Percentiles rank a stretch among this genome's conserved stretches.
Evolutionary conservation across 2,329 filamentous ascomycete genomes (phyloP).

Genomic region (Ceratocystis lukuohia): DNA sequence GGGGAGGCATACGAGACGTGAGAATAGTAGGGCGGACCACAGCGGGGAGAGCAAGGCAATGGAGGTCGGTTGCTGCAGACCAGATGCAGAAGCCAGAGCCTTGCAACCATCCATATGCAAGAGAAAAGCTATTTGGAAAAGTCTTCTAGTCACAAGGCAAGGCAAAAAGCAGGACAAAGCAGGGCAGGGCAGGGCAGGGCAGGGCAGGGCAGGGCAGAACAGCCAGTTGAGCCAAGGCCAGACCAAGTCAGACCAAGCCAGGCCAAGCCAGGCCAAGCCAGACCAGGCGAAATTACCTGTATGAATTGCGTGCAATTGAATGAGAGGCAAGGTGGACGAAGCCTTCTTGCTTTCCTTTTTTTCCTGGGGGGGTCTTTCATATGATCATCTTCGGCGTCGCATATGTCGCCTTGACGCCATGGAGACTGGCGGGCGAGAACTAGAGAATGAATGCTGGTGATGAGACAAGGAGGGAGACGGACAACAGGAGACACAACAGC

Average conservation of each 20-base stretch:
- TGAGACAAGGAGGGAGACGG: too few species aligned
- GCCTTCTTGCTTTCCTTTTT: not conserved
- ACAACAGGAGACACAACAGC: too few species aligned
- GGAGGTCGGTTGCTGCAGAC: not conserved
- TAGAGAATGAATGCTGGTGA: too few species aligned
- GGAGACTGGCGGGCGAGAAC: too few species aligned
- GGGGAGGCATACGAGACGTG: too few species aligned
- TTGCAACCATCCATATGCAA: not conserved
- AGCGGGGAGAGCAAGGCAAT: too few species aligned
- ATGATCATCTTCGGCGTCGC: too few species aligned
- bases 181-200: not conserved
- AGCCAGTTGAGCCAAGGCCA: not conserved
- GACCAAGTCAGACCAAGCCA: not conserved
- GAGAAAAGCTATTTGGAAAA: not conserved
- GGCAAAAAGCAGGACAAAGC: not conserved
- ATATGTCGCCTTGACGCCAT: too few species aligned
- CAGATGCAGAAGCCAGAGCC: not conserved
- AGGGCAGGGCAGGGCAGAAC: not conserved
- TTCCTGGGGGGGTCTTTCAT: too few species aligned
- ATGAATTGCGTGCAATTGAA: not conserved
- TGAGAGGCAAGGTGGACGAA: not conserved
- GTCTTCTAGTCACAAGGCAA: conserved; percentile 2
- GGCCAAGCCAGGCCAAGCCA: not conserved
- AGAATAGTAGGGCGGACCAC: too few species aligned
- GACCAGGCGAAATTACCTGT: not conserved